Evolutionary conservation across 106 monocot species (phyloP), one percentile per base, ranked within the genome.

Genomic region (Apostasia ramifera): DNA sequence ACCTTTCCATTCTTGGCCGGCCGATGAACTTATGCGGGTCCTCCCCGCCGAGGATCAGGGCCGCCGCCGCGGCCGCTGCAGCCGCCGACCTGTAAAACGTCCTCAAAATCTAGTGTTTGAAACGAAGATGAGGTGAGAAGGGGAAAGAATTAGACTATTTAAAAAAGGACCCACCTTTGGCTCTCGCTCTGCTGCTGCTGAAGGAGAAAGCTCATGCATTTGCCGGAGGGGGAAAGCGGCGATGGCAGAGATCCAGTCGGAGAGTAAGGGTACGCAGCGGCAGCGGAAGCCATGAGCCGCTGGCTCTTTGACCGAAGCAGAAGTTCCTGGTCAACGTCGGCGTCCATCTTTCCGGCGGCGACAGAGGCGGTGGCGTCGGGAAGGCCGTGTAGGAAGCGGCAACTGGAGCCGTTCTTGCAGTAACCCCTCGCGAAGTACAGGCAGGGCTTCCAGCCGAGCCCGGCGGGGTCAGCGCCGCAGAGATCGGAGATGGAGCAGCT

Each of bases 381-480:
- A 0, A 81, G 61, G 3, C 84, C 84, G 62, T 94, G 94, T 15
- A 87, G 79, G 59, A 94, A 94, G 55, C 87, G 64, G 74, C 94
- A 94, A 57, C 69, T 80, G 59, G 70, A 85, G 43, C 94, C 94
- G 70, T 94, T 94, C 76, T 94, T 94, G 72, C 94, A 94, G 76
- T 82, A 94, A 6, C 94, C 94, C 44, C 90, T 75, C 4, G 94
- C 94, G 55, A 77, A 94, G 78, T 90, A 94, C 40, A 94, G 76
- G 71, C 93, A 94, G 3, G 93, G 93, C 44, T 79, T 78, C 89
- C 86, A 89, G n/a, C 93, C 86, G 2, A 61, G 63, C 1, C 57
- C 71, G 14, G 53, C 66, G 39, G 70, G 37, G 6, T 79, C 89
- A 8, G 80, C 40, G 44, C 65, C 78, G 37, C 84, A 93, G 47